Evolutionary conservation across 2,329 filamentous ascomycete species (phyloP), one percentile per base, ranked within the genome.

Genomic region (Cryphonectria parasitica): DNA sequence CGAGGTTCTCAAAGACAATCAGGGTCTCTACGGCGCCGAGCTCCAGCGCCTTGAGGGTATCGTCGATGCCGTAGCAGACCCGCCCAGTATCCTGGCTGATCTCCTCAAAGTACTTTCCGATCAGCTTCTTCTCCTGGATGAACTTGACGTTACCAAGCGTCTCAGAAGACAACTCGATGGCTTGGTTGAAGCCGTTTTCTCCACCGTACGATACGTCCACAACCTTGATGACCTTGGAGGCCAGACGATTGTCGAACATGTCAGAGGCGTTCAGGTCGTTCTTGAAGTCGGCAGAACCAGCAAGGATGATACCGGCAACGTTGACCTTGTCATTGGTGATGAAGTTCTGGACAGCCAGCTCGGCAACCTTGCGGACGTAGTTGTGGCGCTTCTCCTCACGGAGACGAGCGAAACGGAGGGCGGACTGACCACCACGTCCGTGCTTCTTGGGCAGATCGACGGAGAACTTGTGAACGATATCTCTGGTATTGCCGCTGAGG

Each of bases 371-470:
- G 80, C 96, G 94, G 77, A 99, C 96, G 82, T 99, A 99, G 86
- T 99, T 99, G 90, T 99, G 96, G 76, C 96, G 95, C 86, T 99
- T 99, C 84, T 99, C 96, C 83, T 99, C 96, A 88, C 96, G 91
- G 71, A 99, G 92, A 95, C 96, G 96, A 74, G 96, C 94, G 83
- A 99, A 99, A 95, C 96, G 97, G 79, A 99, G 89, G 72, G 96
- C 96, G 76, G 96, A 99, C 87, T 99, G 97, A 89, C 96, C 96
- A 95, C 96, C 96, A 92, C 96, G 95, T 74, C 96, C 96, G 89
- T 99, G 96, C 88, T 99, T 99, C 91, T 99, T 99, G 82, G 96
- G 96, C 71, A 99, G 87, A 87, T 99, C 97, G 81, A 99, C 96
- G 28, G 93, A 94, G 85, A 99, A 97, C 84, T 99, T 99, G 86